Conservation (phyloP, 2,329 filamentous ascomycete species). For the Endocalyx cinctus region DNA sequence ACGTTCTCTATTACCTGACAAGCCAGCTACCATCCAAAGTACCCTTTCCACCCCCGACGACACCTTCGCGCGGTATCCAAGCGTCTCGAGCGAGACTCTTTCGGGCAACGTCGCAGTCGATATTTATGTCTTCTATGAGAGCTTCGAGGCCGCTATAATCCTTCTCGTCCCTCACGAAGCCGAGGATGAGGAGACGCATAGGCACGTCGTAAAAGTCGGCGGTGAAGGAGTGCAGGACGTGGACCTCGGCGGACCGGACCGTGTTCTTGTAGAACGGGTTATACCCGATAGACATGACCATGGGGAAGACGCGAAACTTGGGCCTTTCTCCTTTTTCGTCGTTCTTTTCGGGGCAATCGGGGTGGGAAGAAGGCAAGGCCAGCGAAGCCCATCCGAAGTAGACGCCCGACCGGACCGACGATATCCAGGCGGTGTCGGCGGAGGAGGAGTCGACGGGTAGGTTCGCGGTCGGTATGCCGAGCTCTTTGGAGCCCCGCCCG, state of each 20-base stretch:
- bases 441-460: constrained; percentile 65
- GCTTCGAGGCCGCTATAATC: constrained; percentile 84
- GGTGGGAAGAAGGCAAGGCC: constrained; percentile 47
- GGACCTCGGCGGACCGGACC: constrained; percentile 81
- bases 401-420: constrained; percentile 67
- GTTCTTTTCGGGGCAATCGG: constrained; percentile 27
- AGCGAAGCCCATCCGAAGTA: constrained; percentile 92
- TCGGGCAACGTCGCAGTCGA: constrained; percentile 80
- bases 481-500: constrained; percentile 90
- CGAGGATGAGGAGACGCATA: constrained; percentile 76
- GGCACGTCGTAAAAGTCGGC: constrained; percentile 80
- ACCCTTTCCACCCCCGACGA: constrained; percentile 19
- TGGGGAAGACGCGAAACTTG: constrained; percentile 60
- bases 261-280: constrained; percentile 97
- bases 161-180: constrained; percentile 83
- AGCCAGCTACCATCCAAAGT: constrained; percentile 28
- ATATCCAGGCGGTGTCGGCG: constrained; percentile 55
- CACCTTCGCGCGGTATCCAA: constrained; percentile 48
- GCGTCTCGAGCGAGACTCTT: constrained; percentile 63
- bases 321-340: background rate
- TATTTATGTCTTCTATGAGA: constrained; percentile 80
- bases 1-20: constrained; percentile 8
- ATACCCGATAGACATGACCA: constrained; percentile 93
- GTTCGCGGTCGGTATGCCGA: constrained; percentile 96
- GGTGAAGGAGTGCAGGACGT: constrained; percentile 73